phyloP scores from a whole-genome alignment of 495 filamentous ascomycete genomes.

The Penicillium robsamsonii region DNA sequence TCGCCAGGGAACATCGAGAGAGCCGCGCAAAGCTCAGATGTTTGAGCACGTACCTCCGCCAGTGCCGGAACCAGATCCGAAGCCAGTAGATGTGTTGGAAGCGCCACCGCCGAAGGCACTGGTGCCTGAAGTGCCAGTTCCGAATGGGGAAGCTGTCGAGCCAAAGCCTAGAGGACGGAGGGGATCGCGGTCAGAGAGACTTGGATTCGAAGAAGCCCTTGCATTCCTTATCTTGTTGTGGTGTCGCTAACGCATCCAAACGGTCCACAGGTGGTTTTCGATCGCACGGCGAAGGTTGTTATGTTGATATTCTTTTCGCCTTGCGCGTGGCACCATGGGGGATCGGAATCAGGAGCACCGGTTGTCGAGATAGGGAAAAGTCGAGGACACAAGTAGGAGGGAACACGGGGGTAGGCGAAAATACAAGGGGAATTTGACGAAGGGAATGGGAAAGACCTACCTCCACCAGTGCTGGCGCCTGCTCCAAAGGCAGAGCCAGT shows the following conservation, averaged over 20 bases:
- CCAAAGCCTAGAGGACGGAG: slow-evolving; percentile 58
- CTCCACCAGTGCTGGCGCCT: slow-evolving; percentile 40
- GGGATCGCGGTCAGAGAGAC: slow-evolving; percentile 46
- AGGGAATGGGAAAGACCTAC: slow-evolving; percentile 40
- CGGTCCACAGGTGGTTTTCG: slow-evolving; percentile 24
- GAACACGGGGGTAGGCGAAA: slow-evolving; percentile 21
- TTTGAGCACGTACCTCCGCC: slow-evolving; percentile 54
- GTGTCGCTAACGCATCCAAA: slow-evolving; percentile 33
- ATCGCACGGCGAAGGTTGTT: slow-evolving; percentile 20
- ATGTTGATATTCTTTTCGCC: slow-evolving; percentile 5
- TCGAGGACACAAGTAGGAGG: slow-evolving; percentile 23
- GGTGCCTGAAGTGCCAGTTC: slow-evolving; percentile 16
- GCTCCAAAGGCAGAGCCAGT: slow-evolving; percentile 42
- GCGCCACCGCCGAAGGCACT: slow-evolving; percentile 38
- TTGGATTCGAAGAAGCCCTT: slow-evolving; percentile 27
- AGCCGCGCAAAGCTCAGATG: slow-evolving; percentile 32
- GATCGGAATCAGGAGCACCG: slow-evolving; percentile 40
- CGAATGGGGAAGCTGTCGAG: slow-evolving; percentile 31
- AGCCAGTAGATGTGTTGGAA: slow-evolving; percentile 48
- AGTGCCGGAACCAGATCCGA: slow-evolving; percentile 56
- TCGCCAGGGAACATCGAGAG: slow-evolving; percentile 10
- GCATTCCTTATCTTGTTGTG: slow-evolving; percentile 45
- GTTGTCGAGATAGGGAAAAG: slow-evolving; percentile 21
- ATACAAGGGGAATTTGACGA: slow-evolving; percentile 14
- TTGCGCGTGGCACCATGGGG: slow-evolving; percentile 35